Evolutionary conservation across 164 flowering plant species (phyloP).

Genomic region (Warburgia ugandensis): DNA sequence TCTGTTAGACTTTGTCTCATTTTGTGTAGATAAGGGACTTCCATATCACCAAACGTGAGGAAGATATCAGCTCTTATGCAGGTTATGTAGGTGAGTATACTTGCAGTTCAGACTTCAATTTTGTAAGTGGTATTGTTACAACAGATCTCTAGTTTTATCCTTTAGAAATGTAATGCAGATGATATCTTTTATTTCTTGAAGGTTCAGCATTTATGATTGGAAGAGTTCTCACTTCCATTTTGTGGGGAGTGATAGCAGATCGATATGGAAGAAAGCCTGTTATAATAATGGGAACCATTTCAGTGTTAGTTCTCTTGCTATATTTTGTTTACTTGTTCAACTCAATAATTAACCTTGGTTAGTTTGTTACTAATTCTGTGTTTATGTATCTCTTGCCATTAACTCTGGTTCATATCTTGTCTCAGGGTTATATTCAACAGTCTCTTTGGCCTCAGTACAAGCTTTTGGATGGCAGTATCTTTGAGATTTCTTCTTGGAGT

Average conservation of each 20-base stretch:
- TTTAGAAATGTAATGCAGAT: too few species aligned
- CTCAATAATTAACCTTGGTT: too few species aligned
- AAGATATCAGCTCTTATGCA: conserved; percentile 76
- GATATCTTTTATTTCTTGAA: conserved; percentile 13
- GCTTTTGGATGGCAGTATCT: conserved; percentile 68
- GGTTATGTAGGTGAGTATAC: conserved; percentile 59
- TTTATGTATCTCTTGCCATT: neutral
- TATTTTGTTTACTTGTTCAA: neutral
- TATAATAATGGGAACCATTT: conserved; percentile 40
- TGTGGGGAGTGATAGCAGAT: conserved; percentile 80
- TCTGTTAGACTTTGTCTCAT: too few species aligned
- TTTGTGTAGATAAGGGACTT: conserved; percentile 58
- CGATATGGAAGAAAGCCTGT: conserved; percentile 79
- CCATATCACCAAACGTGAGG: conserved; percentile 51
- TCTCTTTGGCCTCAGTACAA: conserved; percentile 69
- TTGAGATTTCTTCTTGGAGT: conserved; percentile 69
- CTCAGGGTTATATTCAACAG: conserved; percentile 69
- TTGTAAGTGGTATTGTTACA: neutral
- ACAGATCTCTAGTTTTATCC: neutral
- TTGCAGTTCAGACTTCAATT: too few species aligned
- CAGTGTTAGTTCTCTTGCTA: conserved; percentile 47
- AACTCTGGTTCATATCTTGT: neutral
- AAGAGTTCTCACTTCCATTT: conserved; percentile 68
- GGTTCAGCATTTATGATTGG: conserved; percentile 83
- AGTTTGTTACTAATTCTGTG: neutral